A percentile compares a stretch with the other conserved stretches of the same genome.
These are phyloP conservation scores for Starmera caribaea DNA, from an alignment of 805 yeast genomes.

Conservation along the genomic window DNA sequence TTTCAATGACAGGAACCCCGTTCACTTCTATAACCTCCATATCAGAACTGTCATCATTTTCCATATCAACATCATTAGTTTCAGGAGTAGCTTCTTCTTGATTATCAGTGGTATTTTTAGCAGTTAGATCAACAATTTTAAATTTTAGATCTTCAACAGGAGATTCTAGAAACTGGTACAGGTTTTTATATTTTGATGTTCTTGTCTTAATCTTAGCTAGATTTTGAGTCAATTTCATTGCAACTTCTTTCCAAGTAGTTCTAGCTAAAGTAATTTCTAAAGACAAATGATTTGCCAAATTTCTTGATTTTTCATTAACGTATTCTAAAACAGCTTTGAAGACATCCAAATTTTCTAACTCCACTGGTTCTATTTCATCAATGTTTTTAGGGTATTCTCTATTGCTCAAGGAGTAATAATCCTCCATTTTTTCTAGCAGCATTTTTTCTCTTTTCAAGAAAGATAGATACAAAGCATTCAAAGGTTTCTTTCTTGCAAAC, in stretches of 20 bases:
- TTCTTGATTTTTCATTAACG: slow-evolving; percentile 2
- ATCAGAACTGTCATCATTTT: neutral
- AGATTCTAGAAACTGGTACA: neutral
- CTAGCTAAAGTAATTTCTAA: neutral
- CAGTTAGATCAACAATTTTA: neutral
- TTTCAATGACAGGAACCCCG: neutral
- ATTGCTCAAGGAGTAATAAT: neutral
- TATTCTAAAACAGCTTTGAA: slow-evolving; percentile 10
- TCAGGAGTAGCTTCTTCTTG: neutral
- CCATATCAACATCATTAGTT: neutral
- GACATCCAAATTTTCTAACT: slow-evolving; percentile 4
- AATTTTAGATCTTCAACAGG: neutral
- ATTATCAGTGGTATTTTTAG: neutral
- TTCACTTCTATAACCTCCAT: neutral
- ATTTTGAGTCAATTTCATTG: neutral
- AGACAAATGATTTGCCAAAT: slow-evolving; percentile 6
- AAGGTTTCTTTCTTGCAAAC: slow-evolving; percentile 14
- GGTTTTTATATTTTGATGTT: neutral
- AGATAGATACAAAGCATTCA: slow-evolving; percentile 3
- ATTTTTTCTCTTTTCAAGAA: slow-evolving; percentile 7
- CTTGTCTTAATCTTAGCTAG: neutral
- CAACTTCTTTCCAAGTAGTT: neutral
- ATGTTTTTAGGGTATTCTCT: neutral
- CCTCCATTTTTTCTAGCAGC: slow-evolving; percentile 3
- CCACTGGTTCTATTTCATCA: neutral